phyloP scores from a whole-genome alignment of 495 filamentous ascomycete species.

The Amorphotheca resinae region DNA sequence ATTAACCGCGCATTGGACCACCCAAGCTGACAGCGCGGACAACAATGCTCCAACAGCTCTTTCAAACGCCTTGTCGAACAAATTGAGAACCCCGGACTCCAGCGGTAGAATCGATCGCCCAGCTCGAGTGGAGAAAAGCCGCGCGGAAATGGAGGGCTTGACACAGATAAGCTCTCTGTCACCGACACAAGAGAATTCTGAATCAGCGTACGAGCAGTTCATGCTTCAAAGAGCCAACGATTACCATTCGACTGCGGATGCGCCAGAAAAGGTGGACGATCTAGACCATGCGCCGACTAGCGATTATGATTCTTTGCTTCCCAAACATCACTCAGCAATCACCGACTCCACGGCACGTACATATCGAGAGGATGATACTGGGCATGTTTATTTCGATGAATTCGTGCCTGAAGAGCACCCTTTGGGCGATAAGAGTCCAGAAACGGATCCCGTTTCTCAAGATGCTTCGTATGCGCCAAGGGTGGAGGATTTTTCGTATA shows the following conservation, averaged over 20 bases:
- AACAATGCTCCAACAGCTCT: background rate
- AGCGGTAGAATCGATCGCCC: background rate
- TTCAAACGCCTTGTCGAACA: background rate
- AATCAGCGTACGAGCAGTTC: slow-evolving; percentile 14
- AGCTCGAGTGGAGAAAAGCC: background rate
- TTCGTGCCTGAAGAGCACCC: slow-evolving; percentile 2
- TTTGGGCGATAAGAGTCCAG: background rate
- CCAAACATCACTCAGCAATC: slow-evolving; percentile 10
- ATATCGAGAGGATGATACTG: slow-evolving; percentile 12
- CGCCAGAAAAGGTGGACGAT: background rate
- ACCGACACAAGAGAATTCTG: slow-evolving; percentile 15
- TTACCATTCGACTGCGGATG: background rate
- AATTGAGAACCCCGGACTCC: background rate
- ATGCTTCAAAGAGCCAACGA: background rate
- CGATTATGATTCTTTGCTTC: background rate
- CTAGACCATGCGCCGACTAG: background rate
- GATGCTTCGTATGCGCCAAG: slow-evolving; percentile 9
- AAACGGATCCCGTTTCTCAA: slow-evolving; percentile 1
- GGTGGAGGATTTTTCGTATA: background rate
- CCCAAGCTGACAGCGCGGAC: background rate
- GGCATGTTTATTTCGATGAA: slow-evolving; percentile 12
- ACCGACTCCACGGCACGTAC: slow-evolving; percentile 16
- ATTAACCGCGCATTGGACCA: no score
- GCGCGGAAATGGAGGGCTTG: slow-evolving; percentile 9
- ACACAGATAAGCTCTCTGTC: slow-evolving; percentile 14